Evolutionary conservation across 1,284 basidiomycete species (phyloP).

Genomic region (Cutaneotrichosporon curvatum): DNA sequence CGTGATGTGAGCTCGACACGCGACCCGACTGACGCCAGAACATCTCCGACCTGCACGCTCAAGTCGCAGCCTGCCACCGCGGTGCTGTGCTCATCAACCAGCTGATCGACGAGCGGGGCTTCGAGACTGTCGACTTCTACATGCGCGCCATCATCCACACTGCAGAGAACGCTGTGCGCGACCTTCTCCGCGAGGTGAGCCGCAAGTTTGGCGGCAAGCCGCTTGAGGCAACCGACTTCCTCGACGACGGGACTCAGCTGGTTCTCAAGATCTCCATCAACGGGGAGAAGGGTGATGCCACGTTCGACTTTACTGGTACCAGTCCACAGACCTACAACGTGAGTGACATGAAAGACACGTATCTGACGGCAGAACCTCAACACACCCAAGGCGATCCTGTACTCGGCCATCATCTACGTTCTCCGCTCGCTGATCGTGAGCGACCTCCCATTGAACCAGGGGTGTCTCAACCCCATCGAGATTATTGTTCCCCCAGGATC

Average conservation of each 20-base stretch:
- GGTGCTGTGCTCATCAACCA: conserved; percentile 33
- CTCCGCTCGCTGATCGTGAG: conserved; percentile 85
- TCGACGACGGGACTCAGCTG: conserved; percentile 37
- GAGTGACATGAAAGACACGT: conserved; percentile 32
- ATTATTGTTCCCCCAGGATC: conserved; percentile 58
- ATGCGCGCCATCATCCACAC: conserved; percentile 86
- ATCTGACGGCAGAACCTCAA: conserved; percentile 33
- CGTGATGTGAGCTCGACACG: conserved; percentile 48
- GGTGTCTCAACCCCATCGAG: conserved; percentile 38
- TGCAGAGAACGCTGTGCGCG: conserved; percentile 80
- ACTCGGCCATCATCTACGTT: conserved; percentile 88
- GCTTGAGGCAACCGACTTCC: conserved; percentile 52
- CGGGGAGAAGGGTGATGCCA: conserved; percentile 65
- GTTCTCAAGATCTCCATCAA: conserved; percentile 73
- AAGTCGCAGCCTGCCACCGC: conserved; percentile 38
- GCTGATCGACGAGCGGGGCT: conserved; percentile 45
- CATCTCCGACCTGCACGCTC: conserved; percentile 37
- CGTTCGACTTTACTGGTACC: conserved; percentile 83
- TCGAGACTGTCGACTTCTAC: conserved; percentile 53
- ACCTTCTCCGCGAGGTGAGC: conserved; percentile 69
- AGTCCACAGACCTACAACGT: conserved; percentile 63
- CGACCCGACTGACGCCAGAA: conserved; percentile 17
- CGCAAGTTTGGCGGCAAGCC: conserved; percentile 59
- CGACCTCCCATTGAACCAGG: conserved; percentile 64
- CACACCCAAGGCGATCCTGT: conserved; percentile 72